These are phyloP conservation scores for Penicillium sp. DNA, from an alignment of 2,329 filamentous ascomycete species.

Conservation along the genomic window DNA sequence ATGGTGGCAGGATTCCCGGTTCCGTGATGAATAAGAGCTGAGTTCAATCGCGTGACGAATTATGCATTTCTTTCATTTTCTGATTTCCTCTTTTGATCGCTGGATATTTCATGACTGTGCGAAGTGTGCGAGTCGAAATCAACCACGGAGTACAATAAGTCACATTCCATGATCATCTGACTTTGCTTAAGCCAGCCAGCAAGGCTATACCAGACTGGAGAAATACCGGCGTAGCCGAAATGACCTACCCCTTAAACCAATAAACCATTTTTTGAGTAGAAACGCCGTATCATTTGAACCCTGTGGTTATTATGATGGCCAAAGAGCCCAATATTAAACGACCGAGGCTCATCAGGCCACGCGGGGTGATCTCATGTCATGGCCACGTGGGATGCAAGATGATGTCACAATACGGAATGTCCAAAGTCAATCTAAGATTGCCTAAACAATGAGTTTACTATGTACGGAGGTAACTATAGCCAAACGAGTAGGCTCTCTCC, in stretches of 20 bases:
- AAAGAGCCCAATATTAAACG: not conserved
- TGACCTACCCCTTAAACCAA: not conserved
- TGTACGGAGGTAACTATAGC: not conserved
- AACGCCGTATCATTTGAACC: not conserved
- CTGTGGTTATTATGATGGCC: not conserved
- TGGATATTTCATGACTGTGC: too few relatives aligned
- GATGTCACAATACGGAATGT: constrained; percentile 18
- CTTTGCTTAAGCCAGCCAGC: not conserved
- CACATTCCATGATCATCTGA: not conserved
- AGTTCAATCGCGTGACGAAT: not conserved
- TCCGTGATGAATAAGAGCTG: not conserved
- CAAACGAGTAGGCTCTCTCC: not conserved
- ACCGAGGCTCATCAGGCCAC: not conserved
- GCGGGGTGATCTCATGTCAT: constrained; percentile 21
- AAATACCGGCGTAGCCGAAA: not conserved
- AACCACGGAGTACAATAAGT: not conserved
- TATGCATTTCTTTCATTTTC: not conserved
- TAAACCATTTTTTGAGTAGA: not conserved
- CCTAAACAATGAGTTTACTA: not conserved
- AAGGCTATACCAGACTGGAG: not conserved
- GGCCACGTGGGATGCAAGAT: constrained; percentile 14
- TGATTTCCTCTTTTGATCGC: not conserved
- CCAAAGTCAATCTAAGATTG: not conserved
- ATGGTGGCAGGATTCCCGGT: constrained; percentile 8
- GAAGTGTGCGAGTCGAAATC: not conserved